These are phyloP conservation scores for Debaryomyces nepalensis DNA, from an alignment of 1,139 yeast genomes.

Conservation along the genomic window DNA sequence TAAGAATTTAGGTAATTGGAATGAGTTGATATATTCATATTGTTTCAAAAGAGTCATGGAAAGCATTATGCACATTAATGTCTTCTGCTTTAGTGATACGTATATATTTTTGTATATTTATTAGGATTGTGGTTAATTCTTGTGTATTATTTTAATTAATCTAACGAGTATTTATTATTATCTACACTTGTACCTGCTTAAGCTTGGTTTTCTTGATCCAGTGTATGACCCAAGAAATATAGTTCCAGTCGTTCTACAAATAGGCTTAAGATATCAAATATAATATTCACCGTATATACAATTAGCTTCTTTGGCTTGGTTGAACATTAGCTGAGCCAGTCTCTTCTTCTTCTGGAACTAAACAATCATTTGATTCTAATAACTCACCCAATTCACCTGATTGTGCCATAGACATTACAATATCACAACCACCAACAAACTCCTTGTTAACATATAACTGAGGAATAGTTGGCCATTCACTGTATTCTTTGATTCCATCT, in stretches of 20 bases:
- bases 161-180: neutral
- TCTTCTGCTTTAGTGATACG: neutral
- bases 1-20: neutral
- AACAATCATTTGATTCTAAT: conserved; percentile 76
- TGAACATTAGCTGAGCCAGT: conserved; percentile 39
- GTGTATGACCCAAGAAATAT: too few relatives aligned
- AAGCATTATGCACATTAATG: neutral
- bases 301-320: conserved; percentile 41
- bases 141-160: conserved; percentile 9
- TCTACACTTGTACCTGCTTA: neutral
- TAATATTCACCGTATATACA: conserved; percentile 6
- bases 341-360: conserved; percentile 72
- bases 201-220: too few relatives aligned
- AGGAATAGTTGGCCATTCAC: conserved; percentile 94
- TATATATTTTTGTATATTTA: conserved; percentile 10
- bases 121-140: conserved; percentile 9
- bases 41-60: too few relatives aligned
- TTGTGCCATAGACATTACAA: conserved; percentile 89
- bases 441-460: conserved; percentile 75
- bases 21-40: neutral
- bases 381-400: conserved; percentile 87
- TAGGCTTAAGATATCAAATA: neutral
- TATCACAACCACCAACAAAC: conserved; percentile 97
- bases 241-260: too few relatives aligned
- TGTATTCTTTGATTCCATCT: conserved; percentile 90